These are phyloP conservation scores for Borovskyia barvae DNA, from an alignment of 208 protist species.

Conservation along the genomic window DNA sequence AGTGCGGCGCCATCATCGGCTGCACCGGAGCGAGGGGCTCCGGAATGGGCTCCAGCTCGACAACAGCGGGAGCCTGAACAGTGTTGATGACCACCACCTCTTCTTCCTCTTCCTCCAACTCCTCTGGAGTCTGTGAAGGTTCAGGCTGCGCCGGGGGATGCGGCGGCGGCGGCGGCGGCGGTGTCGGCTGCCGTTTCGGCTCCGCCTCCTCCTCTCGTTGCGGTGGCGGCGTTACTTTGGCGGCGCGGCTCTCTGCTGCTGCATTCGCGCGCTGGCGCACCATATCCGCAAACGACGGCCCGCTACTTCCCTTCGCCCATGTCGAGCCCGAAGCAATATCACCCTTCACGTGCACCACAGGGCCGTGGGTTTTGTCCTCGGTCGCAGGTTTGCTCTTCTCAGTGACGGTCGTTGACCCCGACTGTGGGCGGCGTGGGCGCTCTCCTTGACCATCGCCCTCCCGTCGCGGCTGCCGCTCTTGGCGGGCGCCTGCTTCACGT, in stretches of 20 bases:
- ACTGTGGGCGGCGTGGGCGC: constrained; percentile 11
- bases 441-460: too few species aligned
- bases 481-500: neutral
- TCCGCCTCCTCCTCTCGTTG: constrained; percentile 2
- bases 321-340: constrained; percentile 30
- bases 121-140: too few species aligned
- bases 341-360: constrained; percentile 47
- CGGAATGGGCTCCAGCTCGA: constrained; percentile 33
- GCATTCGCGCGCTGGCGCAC: constrained; percentile 32
- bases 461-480: too few species aligned
- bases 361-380: constrained; percentile 21
- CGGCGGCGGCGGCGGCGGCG: constrained; percentile 1
- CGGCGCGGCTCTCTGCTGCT: constrained; percentile 3
- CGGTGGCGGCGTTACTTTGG: constrained; percentile 9
- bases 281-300: constrained; percentile 66
- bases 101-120: constrained; percentile 12
- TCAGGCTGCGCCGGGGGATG: neutral
- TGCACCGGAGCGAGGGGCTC: constrained; percentile 26
- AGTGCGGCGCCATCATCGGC: constrained; percentile 35
- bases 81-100: constrained; percentile 17
- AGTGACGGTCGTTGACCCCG: neutral
- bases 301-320: constrained; percentile 52
- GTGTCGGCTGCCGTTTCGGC: neutral
- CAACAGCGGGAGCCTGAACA: constrained; percentile 21
- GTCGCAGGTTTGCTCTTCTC: constrained; percentile 8